Evolutionary conservation across 164 flowering plant genomes (phyloP).

Genomic region (Magnolia officinalis): DNA sequence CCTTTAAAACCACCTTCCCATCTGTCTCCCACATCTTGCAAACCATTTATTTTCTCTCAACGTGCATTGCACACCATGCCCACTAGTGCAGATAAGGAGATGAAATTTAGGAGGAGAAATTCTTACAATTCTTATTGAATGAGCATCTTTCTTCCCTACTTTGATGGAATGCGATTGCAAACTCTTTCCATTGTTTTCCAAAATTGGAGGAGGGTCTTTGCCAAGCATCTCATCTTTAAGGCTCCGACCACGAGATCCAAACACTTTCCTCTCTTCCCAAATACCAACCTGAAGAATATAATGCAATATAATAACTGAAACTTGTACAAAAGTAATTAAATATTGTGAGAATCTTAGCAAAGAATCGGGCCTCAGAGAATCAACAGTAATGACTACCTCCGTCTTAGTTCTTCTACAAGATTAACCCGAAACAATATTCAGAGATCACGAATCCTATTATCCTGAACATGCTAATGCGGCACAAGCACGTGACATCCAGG

Average conservation of each 20-base stretch:
- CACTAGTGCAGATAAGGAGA: neutral
- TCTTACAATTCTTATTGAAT: constrained; percentile 77
- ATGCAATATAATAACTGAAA: neutral
- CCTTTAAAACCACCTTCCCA: too few relatives aligned
- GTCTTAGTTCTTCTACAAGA: too few relatives aligned
- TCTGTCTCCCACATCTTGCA: too few relatives aligned
- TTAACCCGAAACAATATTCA: too few relatives aligned
- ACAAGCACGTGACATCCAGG: too few relatives aligned
- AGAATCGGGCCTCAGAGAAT: neutral
- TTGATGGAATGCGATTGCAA: constrained; percentile 65
- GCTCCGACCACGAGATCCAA: constrained; percentile 83
- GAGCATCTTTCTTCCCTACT: constrained; percentile 77
- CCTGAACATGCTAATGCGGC: too few relatives aligned
- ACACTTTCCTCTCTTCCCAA: constrained; percentile 96
- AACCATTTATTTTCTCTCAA: too few relatives aligned
- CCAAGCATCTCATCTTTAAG: constrained; percentile 78
- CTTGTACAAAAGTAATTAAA: neutral
- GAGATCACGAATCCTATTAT: too few relatives aligned
- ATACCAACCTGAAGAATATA: constrained; percentile 55
- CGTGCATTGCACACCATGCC: neutral
- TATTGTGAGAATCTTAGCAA: neutral
- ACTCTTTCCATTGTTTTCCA: constrained; percentile 53
- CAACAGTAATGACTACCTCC: too few relatives aligned
- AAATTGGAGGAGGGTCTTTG: constrained; percentile 37
- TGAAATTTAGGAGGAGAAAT: neutral